Evolutionary conservation across 495 filamentous ascomycete species (phyloP), one percentile per base, ranked within the genome.

Genomic region (Penicillium roqueforti): DNA sequence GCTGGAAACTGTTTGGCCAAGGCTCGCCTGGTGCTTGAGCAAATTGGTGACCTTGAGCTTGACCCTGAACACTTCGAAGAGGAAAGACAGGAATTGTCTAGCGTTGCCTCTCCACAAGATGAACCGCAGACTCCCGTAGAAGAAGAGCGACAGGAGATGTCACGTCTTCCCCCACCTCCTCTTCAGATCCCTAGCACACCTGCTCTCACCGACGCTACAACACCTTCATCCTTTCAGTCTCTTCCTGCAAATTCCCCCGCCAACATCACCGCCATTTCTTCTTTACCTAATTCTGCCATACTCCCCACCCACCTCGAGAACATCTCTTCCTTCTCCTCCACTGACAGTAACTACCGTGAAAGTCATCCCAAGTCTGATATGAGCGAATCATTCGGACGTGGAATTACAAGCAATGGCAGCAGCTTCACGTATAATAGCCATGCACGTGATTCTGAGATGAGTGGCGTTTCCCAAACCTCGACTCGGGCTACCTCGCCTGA

Each of bases 401-500:
- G 69, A 36, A 60, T 74, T 9, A 76, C 79, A 18, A 82, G 81
- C 63, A 79, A 78, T 37, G 83, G 77, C 23, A 83, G 84, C 56
- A 86, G 80, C 61, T 88, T 84, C 68, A 93, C 88, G 2, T 90
- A 87, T 61, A 77, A 84, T 51, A 88, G 86, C 70, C 82, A 81
- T 62, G 73, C 82, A 43, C 84, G 88, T 31, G 88, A 90, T 58
- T 95, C 91, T 1, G 90, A 92, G 61, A 83, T 84, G 58, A 93
- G 88, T 62, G 77, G 86, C 36, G 65, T 92, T 6, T 96, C 92
- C 8, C 84, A 85, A 63, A 83, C 83, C 3, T 97, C 92, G 14
- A 97, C 92, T 2, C 79, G 91, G 42, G 91, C 92, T 36, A 96
- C 92, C 26, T 95, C 91, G 1, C 92, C 92, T 32, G 92, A 96